Conservation (phyloP, 768 basidiomycete genomes). For the Lactarius sanguifluus region DNA sequence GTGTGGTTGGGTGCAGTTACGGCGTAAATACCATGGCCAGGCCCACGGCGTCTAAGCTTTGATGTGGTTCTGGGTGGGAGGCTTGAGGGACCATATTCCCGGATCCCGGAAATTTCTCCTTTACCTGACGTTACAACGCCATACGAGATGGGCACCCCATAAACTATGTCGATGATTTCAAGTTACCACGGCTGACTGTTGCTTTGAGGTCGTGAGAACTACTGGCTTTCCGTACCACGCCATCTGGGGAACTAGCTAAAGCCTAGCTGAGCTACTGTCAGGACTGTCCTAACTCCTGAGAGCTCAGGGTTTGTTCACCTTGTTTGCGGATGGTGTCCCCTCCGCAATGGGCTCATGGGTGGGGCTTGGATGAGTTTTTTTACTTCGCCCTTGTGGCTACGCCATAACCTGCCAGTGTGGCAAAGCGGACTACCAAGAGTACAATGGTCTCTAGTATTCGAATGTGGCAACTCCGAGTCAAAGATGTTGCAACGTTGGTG, state of each 20-base stretch:
- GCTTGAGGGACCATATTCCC: neutral
- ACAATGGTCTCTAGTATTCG: neutral
- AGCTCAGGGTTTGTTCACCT: neutral
- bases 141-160: neutral
- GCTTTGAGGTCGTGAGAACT: neutral
- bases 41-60: neutral
- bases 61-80: neutral
- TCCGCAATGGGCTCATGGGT: neutral
- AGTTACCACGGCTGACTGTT: neutral
- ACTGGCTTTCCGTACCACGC: neutral
- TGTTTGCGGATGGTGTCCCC: neutral
- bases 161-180: neutral
- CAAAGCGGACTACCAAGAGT: neutral
- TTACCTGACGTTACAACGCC: neutral
- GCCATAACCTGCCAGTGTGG: neutral
- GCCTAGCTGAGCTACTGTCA: neutral
- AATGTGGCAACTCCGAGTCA: neutral
- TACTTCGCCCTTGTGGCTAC: neutral
- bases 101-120: neutral
- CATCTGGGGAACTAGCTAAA: neutral
- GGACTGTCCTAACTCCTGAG: neutral
- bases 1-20: neutral
- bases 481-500: neutral
- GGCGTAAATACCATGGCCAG: neutral
- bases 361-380: neutral